These are phyloP conservation scores for Pyrus hybrid DNA, from an alignment of 331 rosid genomes.

Conservation along the genomic window DNA sequence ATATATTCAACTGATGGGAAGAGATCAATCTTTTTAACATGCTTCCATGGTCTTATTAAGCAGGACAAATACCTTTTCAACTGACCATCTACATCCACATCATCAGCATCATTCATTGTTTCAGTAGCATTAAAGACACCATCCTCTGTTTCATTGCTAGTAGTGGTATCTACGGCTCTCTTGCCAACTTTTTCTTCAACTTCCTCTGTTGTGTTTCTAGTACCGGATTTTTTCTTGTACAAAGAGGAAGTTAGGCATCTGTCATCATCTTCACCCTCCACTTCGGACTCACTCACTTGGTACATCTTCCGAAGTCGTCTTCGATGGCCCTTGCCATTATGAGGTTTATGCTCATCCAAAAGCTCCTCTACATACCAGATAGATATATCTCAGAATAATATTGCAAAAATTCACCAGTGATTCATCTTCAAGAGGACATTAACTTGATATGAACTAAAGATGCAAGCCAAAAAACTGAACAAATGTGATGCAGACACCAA, in stretches of 20 bases:
- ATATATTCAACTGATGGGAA: too few relatives aligned
- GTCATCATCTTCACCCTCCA: slow-evolving; percentile 38
- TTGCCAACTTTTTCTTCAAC: slow-evolving; percentile 18
- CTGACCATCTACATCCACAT: slow-evolving; percentile 26
- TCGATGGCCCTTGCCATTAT: slow-evolving; percentile 12
- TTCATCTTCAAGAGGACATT: neutral
- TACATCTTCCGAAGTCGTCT: slow-evolving; percentile 49
- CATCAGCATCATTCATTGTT: slow-evolving; percentile 17
- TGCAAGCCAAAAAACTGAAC: neutral
- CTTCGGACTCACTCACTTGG: slow-evolving; percentile 20
- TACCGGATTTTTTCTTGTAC: slow-evolving; percentile 24
- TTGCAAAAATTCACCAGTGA: neutral
- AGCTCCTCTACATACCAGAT: slow-evolving; percentile 29
- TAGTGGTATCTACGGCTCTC: slow-evolving; percentile 21
- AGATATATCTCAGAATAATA: neutral
- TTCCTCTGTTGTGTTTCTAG: slow-evolving; percentile 20
- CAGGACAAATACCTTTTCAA: slow-evolving; percentile 30
- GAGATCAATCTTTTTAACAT: neutral
- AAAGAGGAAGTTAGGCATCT: slow-evolving; percentile 38
- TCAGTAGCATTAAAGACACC: slow-evolving; percentile 11
- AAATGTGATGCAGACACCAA: neutral
- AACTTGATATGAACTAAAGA: neutral
- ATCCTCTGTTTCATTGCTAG: slow-evolving; percentile 24
- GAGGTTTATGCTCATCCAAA: slow-evolving; percentile 23
- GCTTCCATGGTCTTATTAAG: neutral